phyloP scores from a whole-genome alignment of 805 yeast species.

The Yarrowia porcina region DNA sequence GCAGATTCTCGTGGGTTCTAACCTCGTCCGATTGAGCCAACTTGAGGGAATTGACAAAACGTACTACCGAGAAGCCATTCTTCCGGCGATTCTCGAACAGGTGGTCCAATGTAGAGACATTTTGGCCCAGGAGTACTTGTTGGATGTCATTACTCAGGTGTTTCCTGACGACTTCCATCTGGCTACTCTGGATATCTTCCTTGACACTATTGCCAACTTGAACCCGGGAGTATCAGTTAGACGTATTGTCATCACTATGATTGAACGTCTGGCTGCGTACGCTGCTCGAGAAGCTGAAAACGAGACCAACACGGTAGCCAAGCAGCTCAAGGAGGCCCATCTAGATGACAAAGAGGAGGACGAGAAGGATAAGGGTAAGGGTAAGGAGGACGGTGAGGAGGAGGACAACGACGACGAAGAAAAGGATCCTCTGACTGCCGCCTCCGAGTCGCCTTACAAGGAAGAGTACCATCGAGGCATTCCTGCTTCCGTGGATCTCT shows the following conservation, averaged over 20 bases:
- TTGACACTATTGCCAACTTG: slow-evolving; percentile 62
- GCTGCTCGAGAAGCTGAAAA: slow-evolving; percentile 33
- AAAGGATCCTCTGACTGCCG: not conserved
- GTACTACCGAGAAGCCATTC: slow-evolving; percentile 47
- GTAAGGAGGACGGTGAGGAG: not conserved
- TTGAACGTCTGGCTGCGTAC: slow-evolving; percentile 50
- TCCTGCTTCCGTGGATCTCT: slow-evolving; percentile 43
- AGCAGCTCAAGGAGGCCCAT: slow-evolving; percentile 13
- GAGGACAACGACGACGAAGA: not conserved
- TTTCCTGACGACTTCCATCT: slow-evolving; percentile 92
- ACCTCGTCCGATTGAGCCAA: slow-evolving; percentile 83
- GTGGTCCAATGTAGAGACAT: slow-evolving; percentile 88
- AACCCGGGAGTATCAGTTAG: slow-evolving; percentile 68
- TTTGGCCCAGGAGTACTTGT: slow-evolving; percentile 85
- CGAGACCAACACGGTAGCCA: slow-evolving; percentile 22
- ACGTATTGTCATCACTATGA: slow-evolving; percentile 63
- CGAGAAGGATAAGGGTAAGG: slow-evolving; percentile 22
- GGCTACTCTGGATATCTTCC: slow-evolving; percentile 61
- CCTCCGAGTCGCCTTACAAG: not conserved
- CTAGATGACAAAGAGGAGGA: not conserved
- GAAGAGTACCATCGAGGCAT: slow-evolving; percentile 27
- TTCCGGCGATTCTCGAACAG: slow-evolving; percentile 84
- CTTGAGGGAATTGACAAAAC: slow-evolving; percentile 62
- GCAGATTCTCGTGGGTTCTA: slow-evolving; percentile 88
- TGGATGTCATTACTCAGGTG: slow-evolving; percentile 89